Evolutionary conservation across 257 asterid genomes (phyloP).

Genomic region (Penstemon eatonii): DNA sequence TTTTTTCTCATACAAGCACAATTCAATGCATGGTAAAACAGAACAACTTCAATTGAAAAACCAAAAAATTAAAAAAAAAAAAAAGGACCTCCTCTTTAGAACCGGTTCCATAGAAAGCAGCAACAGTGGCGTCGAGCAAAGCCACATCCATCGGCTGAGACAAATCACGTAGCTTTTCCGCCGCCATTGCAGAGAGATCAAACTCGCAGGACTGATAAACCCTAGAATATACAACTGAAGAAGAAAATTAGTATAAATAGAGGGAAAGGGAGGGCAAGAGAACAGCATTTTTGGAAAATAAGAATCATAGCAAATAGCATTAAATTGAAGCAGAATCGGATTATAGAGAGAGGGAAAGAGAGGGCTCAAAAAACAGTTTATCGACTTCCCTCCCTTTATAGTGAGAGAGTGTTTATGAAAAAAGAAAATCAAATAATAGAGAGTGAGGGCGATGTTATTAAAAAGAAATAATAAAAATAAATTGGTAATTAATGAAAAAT

Average conservation of each 20-base stretch:
- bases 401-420: too few relatives aligned
- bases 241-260: background rate
- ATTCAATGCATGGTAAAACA: background rate
- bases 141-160: slow-evolving; percentile 84
- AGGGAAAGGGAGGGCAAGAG: background rate
- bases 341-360: too few relatives aligned
- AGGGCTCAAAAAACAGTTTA: too few relatives aligned
- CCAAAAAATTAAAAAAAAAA: background rate
- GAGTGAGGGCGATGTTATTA: too few relatives aligned
- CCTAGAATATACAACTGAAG: slow-evolving; percentile 25
- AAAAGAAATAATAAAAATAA: too few relatives aligned
- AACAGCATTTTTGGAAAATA: slow-evolving; percentile 29
- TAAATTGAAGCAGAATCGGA: slow-evolving; percentile 48
- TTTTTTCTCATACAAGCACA: background rate
- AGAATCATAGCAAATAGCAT: slow-evolving; percentile 44
- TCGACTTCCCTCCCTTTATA: too few relatives aligned
- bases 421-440: too few relatives aligned
- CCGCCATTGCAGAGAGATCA: slow-evolving; percentile 58
- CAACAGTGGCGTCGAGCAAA: slow-evolving; percentile 88
- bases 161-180: slow-evolving; percentile 85
- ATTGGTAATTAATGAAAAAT: too few relatives aligned
- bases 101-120: slow-evolving; percentile 96
- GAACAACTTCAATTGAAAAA: background rate
- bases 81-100: slow-evolving; percentile 84
- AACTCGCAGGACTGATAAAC: slow-evolving; percentile 30